phyloP scores from a whole-genome alignment of 2,329 filamentous ascomycete species.

The Hawksworthiomyces lignivorus region DNA sequence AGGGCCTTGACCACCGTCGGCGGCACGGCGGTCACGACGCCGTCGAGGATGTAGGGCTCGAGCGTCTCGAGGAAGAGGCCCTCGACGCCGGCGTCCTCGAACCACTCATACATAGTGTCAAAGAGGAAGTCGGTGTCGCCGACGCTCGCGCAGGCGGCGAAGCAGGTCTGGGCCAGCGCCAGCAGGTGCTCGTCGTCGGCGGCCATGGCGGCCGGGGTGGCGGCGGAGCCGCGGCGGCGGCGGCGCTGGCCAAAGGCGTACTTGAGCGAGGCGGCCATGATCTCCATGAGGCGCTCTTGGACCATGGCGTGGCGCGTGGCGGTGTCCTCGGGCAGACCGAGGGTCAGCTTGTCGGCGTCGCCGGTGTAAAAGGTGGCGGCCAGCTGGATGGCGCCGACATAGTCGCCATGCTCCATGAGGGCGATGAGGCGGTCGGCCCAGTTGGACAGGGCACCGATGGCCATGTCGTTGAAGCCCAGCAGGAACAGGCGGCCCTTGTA shows the following conservation, averaged over 20 bases:
- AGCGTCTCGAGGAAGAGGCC: slow-evolving; percentile 80
- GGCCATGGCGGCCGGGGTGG: too few species aligned
- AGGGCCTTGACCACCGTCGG: slow-evolving; percentile 80
- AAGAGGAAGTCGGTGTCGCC: slow-evolving; percentile 78
- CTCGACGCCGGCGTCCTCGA: slow-evolving; percentile 66
- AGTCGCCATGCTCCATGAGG: slow-evolving; percentile 94
- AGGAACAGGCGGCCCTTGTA: slow-evolving; percentile 93
- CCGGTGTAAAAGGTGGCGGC: slow-evolving; percentile 90
- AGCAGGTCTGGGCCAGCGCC: slow-evolving; percentile 75
- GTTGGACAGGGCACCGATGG: slow-evolving; percentile 86
- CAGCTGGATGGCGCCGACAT: slow-evolving; percentile 81
- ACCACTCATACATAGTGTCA: slow-evolving; percentile 83
- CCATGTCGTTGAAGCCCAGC: slow-evolving; percentile 87
- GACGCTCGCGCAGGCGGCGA: slow-evolving; percentile 73
- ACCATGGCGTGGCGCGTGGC: slow-evolving; percentile 70
- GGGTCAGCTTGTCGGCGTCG: slow-evolving; percentile 85
- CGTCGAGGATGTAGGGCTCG: slow-evolving; percentile 79
- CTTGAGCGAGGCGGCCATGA: slow-evolving; percentile 84
- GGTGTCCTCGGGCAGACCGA: slow-evolving; percentile 84
- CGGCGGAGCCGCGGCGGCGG: too few species aligned
- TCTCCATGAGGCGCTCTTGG: slow-evolving; percentile 80
- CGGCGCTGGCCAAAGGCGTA: slow-evolving; percentile 71
- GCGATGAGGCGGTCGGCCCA: slow-evolving; percentile 93
- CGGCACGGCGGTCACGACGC: slow-evolving; percentile 65
- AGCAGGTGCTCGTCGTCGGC: slow-evolving; percentile 55